Base-by-base conservation (phyloP, 1,139 yeast genomes). In the Pichia sp. region DNA sequence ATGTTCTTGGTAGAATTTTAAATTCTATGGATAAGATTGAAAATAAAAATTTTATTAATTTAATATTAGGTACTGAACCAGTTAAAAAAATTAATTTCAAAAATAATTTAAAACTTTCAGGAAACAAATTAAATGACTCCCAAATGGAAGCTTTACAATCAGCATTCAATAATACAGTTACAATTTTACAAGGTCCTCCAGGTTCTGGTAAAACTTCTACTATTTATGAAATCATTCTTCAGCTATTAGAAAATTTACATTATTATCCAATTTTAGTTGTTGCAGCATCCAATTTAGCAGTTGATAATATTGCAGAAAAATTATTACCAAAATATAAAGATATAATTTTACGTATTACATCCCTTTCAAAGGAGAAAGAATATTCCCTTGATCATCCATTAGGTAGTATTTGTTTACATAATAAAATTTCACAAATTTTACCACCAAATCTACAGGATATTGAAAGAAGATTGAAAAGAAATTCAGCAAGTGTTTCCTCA, bases 171-270 rank as follows among this genome's bases (percentile, higher is more conserved):
- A 83, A 83, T 58, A 71, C 79, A 1, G 76, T 83, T 30, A 83
- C 89, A 0, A 78, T 92, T 40, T 86, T 92, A 61, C 97, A 90
- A 68, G 98, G 98, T 50, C 97, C 97, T 2, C 97, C 97, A 0
- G 97, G 97, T 65, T 90, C 97, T 0, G 98, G 98, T 69, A 92
- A 92, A 65, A 94, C 99, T 1, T 92, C 94, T 57, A 94, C 99
- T 0, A 92, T 94, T 68, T 71, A 89, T 50, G 88, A 83, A 63
- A 78, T 83, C 49, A 78, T 83, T 51, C 65, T 80, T 49, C 87
- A 83, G 60, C 66, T 83, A 53, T 67, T 81, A 56, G 68, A 71
- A 34, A 55, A 58, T 28, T 45, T 62, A 42, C 56, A 53, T 42
- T 62, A 61, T 44, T 61, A 58, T 43, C 89, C 90, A 3, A 79